Percentiles rank a stretch among this genome's conserved stretches.
Conservation (phyloP, 352 stramenopile genomes). For the Pythium grandisporangium region DNA sequence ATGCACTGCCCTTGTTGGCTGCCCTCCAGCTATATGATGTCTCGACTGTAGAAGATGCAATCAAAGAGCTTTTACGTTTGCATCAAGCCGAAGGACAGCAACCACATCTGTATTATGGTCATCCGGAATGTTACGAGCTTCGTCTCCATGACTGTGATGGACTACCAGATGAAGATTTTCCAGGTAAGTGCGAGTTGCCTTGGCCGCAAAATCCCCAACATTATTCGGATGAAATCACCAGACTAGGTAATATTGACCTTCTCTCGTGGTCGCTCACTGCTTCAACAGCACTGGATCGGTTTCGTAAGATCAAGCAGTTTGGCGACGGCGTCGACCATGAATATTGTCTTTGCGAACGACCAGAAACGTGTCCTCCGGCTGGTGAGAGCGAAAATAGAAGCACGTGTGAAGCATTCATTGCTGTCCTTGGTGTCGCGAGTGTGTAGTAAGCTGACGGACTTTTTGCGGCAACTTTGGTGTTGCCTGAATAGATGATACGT, state of each 20-base stretch:
- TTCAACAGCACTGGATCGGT: slow-evolving; percentile 73
- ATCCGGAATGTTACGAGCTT: slow-evolving; percentile 83
- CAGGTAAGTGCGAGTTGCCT: slow-evolving; percentile 19
- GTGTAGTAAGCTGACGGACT: no score
- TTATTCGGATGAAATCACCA: no score
- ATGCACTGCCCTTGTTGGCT: background rate
- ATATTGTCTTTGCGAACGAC: slow-evolving; percentile 81
- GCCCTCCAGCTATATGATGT: slow-evolving; percentile 68
- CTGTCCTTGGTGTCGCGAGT: no score
- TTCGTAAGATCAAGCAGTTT: slow-evolving; percentile 87
- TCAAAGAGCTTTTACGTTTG: slow-evolving; percentile 69
- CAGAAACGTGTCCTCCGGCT: slow-evolving; percentile 70
- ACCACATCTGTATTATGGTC: slow-evolving; percentile 73
- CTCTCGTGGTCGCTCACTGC: no score
- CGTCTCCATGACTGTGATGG: slow-evolving; percentile 77
- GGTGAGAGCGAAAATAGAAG: no score
- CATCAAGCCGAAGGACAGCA: slow-evolving; percentile 59
- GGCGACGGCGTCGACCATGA: slow-evolving; percentile 80
- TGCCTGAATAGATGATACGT: slow-evolving; percentile 6
- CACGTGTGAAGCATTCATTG: no score
- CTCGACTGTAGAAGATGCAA: slow-evolving; percentile 82
- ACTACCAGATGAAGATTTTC: slow-evolving; percentile 82
- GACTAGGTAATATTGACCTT: no score
- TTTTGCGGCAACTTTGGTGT: slow-evolving; percentile 8
- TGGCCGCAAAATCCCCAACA: background rate